phyloP scores from a whole-genome alignment of 2,329 filamentous ascomycete genomes.

The Penicillium frequentans region DNA sequence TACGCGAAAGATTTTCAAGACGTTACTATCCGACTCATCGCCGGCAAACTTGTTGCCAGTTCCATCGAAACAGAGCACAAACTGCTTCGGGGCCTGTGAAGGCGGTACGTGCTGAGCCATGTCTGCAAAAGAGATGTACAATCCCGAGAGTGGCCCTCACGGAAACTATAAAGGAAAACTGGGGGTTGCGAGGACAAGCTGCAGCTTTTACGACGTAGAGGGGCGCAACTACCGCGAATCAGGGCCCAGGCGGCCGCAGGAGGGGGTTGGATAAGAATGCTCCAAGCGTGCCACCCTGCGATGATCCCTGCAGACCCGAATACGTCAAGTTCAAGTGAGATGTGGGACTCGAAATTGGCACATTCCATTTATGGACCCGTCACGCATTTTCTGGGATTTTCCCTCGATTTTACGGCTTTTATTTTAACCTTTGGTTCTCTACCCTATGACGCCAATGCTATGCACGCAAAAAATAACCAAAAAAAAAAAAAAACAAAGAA shows the following conservation, averaged over 20 bases:
- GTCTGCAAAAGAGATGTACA: not conserved
- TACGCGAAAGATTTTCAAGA: constrained; percentile 48
- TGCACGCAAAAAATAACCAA: not conserved
- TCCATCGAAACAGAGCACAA: constrained; percentile 47
- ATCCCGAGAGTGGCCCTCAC: not conserved
- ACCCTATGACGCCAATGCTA: not conserved
- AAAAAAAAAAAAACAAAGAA: not conserved
- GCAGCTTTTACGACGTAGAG: constrained; percentile 1
- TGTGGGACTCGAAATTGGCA: constrained; percentile 11
- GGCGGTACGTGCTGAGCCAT: constrained; percentile 23
- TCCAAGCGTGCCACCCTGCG: constrained; percentile 9
- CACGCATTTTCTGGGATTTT: not conserved
- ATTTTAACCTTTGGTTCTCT: not conserved
- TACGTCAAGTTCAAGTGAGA: constrained; percentile 20
- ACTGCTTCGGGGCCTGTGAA: constrained; percentile 32
- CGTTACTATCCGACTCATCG: constrained; percentile 48
- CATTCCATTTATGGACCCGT: constrained; percentile 6
- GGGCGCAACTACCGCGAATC: constrained; percentile 12
- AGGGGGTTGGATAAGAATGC: constrained; percentile 14
- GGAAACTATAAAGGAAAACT: constrained; percentile 14
- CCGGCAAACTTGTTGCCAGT: constrained; percentile 47
- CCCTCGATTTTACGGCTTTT: not conserved
- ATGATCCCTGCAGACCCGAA: constrained; percentile 18
- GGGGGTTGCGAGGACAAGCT: not conserved
- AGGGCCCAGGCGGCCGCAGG: constrained; percentile 3